Percentiles rank a stretch among this genome's conserved stretches.
phyloP scores from a whole-genome alignment of 352 stramenopile species.

The Globisporangium iwayamae region DNA sequence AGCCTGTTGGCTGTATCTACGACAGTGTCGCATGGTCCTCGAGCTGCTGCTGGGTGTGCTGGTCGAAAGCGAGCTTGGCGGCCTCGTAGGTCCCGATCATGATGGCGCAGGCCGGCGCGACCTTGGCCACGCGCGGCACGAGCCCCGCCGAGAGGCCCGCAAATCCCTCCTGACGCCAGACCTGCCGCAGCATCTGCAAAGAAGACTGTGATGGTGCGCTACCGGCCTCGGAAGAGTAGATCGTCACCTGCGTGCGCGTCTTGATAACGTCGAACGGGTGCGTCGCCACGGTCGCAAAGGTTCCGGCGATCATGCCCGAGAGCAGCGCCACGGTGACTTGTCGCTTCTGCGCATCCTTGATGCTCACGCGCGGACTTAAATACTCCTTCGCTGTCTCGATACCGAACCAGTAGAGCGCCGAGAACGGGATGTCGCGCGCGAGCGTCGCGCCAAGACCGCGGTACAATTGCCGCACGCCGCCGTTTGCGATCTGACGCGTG shows the following conservation, averaged over 20 bases:
- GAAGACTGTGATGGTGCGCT: constrained; percentile 21
- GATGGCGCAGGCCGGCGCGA: constrained; percentile 73
- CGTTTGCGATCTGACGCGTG: constrained; percentile 31
- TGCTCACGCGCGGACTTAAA: constrained; percentile 25
- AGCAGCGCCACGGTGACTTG: constrained; percentile 74
- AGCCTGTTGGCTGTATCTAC: neutral
- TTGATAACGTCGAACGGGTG: constrained; percentile 96
- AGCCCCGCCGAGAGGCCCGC: constrained; percentile 47
- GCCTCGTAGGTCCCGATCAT: constrained; percentile 80
- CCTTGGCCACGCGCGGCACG: constrained; percentile 56
- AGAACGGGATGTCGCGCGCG: constrained; percentile 94
- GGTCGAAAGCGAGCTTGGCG: constrained; percentile 52
- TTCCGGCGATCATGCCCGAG: constrained; percentile 72
- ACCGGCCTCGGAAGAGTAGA: constrained; percentile 31
- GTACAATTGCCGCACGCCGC: constrained; percentile 43
- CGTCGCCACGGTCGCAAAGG: constrained; percentile 87
- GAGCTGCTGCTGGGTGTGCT: constrained; percentile 14
- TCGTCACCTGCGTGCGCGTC: constrained; percentile 77
- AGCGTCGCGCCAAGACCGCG: constrained; percentile 87
- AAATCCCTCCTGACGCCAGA: constrained; percentile 42
- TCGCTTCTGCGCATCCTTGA: constrained; percentile 27
- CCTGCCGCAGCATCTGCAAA: constrained; percentile 39
- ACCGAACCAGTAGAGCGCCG: constrained; percentile 90
- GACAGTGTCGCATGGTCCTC: neutral
- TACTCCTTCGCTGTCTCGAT: constrained; percentile 83